Conservation (phyloP, 2,329 filamentous ascomycete genomes). For the Fusarium avenaceum region DNA sequence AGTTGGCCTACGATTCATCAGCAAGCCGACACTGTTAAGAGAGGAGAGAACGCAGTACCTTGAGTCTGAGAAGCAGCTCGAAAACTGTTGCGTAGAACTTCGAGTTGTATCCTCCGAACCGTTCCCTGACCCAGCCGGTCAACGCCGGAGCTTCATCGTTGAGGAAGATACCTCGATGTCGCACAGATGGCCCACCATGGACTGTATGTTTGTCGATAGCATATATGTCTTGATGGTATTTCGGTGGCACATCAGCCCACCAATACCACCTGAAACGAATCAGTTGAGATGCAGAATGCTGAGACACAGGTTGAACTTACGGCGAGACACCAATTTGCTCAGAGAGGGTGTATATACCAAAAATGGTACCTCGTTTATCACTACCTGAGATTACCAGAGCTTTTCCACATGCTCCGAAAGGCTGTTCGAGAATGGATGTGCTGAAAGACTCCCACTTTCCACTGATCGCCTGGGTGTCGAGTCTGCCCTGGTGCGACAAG, state of each 20-base stretch:
- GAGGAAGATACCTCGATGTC: constrained; percentile 73
- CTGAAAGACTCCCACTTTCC: constrained; percentile 37
- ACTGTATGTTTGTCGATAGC: constrained; percentile 7
- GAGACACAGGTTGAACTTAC: not conserved
- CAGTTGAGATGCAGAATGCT: rapidly evolving
- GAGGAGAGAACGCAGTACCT: not conserved
- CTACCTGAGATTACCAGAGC: constrained; percentile 21
- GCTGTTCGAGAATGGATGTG: not conserved
- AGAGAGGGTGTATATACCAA: constrained; percentile 30
- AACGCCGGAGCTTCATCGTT: constrained; percentile 66
- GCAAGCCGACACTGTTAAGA: rapidly evolving
- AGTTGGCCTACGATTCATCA: constrained; percentile 62
- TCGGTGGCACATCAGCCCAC: constrained; percentile 41
- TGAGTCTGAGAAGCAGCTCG: constrained; percentile 61
- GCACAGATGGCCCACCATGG: constrained; percentile 67
- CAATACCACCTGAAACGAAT: constrained; percentile 32
- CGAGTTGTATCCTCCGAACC: constrained; percentile 64
- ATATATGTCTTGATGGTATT: constrained; percentile 5
- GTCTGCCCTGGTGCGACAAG: not conserved
- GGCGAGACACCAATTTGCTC: constrained; percentile 39
- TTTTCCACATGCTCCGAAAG: not conserved
- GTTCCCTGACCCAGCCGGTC: constrained; percentile 68
- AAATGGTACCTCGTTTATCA: constrained; percentile 33
- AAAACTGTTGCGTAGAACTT: constrained; percentile 74
- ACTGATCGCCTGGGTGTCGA: not conserved